Evolutionary conservation across 805 yeast species (phyloP), one percentile per base, ranked within the genome.

Genomic region (Candida ulmi): DNA sequence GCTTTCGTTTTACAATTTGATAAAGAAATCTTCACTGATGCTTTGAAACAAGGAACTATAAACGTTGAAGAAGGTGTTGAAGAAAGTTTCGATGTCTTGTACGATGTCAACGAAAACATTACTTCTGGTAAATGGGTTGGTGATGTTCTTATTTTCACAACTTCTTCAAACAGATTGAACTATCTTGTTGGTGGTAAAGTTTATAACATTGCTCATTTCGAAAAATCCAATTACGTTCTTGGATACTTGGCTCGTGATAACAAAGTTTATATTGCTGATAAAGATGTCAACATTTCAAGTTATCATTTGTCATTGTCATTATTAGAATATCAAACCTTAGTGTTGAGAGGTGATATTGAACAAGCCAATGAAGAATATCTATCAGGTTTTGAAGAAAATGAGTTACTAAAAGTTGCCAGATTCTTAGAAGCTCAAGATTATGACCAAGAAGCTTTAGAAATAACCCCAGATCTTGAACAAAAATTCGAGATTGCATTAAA

Each of bases 111-210:
- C 42, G 99, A 93, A 60, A 66, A 80, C 16, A 76, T 91, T 29
- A 78, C 85, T 44, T 82, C 95, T 23, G 97, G 97, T 55, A 83
- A 81, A 61, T 93, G 97, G 88, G 88, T 90, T 54, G 99, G 98
- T 50, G 98, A 93, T 67, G 97, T 93, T 34, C 90, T 91, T 61
- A 78, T 93, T 39, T 93, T 83, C 68, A 87, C 97, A 13, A 88
- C 97, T 2, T 57, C 79, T 16, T 72, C 95, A 18, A 87, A 88
- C 66, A 79, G 98, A 62, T 72, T 93, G 57, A 91, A 90, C 65
- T 93, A 93, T 61, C 76, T 88, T 46, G 98, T 93, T 44, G 99
- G 99, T 53, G 95, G 95, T 30, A 86, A 88, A 56, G 80, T 85
- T 18, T 87, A 88, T 62, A 93, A 88, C 58, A 76, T 93, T 62